A percentile compares a stretch with the other conserved stretches of the same genome.
Evolutionary conservation across 1,284 basidiomycete species (phyloP).

Genomic region (Bjerkandera adusta): DNA sequence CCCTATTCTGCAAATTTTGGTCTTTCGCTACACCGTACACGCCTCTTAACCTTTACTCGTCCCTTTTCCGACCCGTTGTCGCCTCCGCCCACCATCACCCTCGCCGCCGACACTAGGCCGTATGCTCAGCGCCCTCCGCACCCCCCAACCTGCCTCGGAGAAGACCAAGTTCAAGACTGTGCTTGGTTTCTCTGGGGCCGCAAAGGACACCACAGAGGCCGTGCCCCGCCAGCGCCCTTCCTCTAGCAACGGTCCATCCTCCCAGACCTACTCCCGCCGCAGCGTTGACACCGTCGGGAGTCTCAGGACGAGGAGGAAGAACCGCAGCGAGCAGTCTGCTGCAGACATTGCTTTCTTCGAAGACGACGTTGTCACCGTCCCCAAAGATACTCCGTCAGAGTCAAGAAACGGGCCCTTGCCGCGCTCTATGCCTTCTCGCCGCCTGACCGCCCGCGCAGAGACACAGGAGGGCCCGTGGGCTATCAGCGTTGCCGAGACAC

Average conservation of each 20-base stretch:
- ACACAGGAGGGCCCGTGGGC: slow-evolving; percentile 49
- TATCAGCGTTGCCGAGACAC: slow-evolving; percentile 50
- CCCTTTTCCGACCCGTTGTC: slow-evolving; percentile 18
- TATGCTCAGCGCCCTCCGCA: slow-evolving; percentile 39
- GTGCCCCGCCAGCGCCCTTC: too few relatives aligned
- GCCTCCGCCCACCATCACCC: slow-evolving; percentile 13
- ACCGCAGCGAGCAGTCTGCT: slow-evolving; percentile 18
- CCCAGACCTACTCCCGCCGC: slow-evolving; percentile 21
- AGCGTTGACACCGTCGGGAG: slow-evolving; percentile 33
- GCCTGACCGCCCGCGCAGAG: slow-evolving; percentile 31
- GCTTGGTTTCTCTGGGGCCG: slow-evolving; percentile 33
- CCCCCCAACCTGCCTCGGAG: slow-evolving; percentile 32
- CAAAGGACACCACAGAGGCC: slow-evolving; percentile 11
- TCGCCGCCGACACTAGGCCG: slow-evolving; percentile 25
- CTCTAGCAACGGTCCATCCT: slow-evolving; percentile 1
- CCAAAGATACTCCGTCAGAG: slow-evolving; percentile 22
- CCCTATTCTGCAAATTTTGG: slow-evolving; percentile 22
- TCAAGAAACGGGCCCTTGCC: slow-evolving; percentile 38
- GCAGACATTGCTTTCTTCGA: slow-evolving; percentile 38
- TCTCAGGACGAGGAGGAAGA: slow-evolving; percentile 26
- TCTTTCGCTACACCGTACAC: slow-evolving; percentile 18
- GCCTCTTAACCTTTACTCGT: slow-evolving; percentile 9
- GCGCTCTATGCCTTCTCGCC: slow-evolving; percentile 28
- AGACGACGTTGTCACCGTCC: slow-evolving; percentile 22
- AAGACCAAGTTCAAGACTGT: slow-evolving; percentile 42